Evolutionary conservation across 2,329 filamentous ascomycete genomes (phyloP), one percentile per base, ranked within the genome.

Genomic region (Aspergillus luchuensis): DNA sequence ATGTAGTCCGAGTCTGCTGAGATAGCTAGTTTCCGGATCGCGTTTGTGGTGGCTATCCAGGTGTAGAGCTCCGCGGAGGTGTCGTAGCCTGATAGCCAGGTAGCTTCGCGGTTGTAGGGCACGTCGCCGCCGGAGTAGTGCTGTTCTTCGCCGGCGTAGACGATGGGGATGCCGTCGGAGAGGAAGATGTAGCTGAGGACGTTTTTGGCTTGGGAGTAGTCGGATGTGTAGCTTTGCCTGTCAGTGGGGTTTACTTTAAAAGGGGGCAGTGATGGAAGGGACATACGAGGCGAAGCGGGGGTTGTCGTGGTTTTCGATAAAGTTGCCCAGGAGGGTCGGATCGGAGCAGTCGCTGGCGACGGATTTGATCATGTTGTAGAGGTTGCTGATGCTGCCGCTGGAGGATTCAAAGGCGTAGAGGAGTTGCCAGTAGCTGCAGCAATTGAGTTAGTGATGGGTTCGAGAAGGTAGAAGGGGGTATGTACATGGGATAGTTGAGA

Each of bases 91-190:
- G 81, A 83, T 8, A 80, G 72, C 86, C 86, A 88, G 39, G 84
- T 76, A 6, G 85, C 83, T 69, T 87, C 85, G n/a, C 85, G 82
- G 49, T 79, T 80, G 0, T 79, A 77, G 6, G 84, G 84, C 54
- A 73, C 74, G 41, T 72, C 77, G 15, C 80, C 82, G 28, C 83
- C 82, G 2, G 75, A 71, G 68, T 82, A 88, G 59, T 83, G 84
- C 69, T 89, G 87, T 71, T 90, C 87, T 59, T 87, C 85, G n/a
- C 87, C 87, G 58, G 88, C 82, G 72, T 89, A 90, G 54, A 89
- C 66, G 54, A 89, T 86, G 1, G 87, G 87, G 54, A 89, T 85
- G 2, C 87, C 87, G 54, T 87, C 74, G 0, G 74, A 66, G 5
- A 90, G 79, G 49, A 90, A 81, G 8, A 83, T 81, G 67, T 85